Percentiles rank a stretch among this genome's conserved stretches.
Evolutionary conservation across 2,329 filamentous ascomycete genomes (phyloP).

Genomic region (Fusarium sp.): DNA sequence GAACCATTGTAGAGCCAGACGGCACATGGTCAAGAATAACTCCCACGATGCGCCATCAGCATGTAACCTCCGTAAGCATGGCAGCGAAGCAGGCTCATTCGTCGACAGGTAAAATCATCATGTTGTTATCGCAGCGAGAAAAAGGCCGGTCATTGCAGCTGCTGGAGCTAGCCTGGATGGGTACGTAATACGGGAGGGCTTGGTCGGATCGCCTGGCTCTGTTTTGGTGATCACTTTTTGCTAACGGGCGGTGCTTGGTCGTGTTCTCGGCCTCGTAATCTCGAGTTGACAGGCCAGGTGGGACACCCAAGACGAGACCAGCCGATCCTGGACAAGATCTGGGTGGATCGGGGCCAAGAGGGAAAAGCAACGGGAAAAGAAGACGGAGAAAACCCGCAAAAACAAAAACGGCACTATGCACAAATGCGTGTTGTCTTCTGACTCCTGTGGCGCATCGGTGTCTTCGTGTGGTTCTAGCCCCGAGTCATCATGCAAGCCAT

Average conservation of each 20-base stretch:
- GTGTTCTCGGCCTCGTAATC: constrained; percentile 35
- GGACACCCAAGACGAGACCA: constrained; percentile 19
- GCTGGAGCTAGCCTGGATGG: background rate
- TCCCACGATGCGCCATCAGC: background rate
- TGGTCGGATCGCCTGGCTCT: constrained; percentile 9
- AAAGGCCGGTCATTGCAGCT: constrained; percentile 11
- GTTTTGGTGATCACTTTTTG: constrained; percentile 23
- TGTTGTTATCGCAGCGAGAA: constrained; percentile 11
- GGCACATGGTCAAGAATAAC: constrained; percentile 7
- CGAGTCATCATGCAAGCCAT: constrained; percentile 42
- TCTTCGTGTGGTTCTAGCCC: constrained; percentile 26
- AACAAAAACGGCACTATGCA: constrained; percentile 13
- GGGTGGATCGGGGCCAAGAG: constrained; percentile 28
- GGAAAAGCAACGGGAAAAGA: constrained; percentile 20
- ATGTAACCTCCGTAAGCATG: constrained; percentile 3
- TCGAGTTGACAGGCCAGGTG: constrained; percentile 22
- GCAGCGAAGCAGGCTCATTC: constrained; percentile 18
- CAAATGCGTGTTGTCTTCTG: constrained; percentile 11
- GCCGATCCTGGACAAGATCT: constrained; percentile 38
- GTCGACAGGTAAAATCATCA: constrained; percentile 28
- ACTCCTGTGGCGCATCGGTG: constrained; percentile 32
- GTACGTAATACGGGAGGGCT: constrained; percentile 37
- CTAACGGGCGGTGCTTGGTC: constrained; percentile 16
- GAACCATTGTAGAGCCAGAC: constrained; percentile 1
- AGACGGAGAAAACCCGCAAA: constrained; percentile 20